Base-by-base conservation (phyloP, 768 basidiomycete species). In the Chalciporus piperatus region DNA sequence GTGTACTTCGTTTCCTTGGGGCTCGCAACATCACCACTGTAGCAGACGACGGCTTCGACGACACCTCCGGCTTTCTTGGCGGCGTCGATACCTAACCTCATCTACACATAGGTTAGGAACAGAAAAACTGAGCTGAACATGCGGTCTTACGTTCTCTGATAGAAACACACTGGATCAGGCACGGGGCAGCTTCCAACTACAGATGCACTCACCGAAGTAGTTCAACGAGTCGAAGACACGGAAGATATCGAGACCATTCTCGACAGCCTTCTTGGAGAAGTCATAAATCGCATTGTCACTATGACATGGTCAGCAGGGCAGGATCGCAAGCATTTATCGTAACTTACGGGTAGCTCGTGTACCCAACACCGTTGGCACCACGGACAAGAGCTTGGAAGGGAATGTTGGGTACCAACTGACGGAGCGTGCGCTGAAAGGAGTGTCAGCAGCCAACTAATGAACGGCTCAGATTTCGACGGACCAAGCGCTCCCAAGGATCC, bases 61-160 rank as follows among this genome's bases (percentile, higher is more conserved):
- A 99, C 97, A 78, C 97, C 97, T 51, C 97, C 97, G 28, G 97
- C 97, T 72, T 97, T 97, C 84, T 98, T 99, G 52, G 97, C 97
- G 37, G 97, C 97, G 66, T 99, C 97, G 61, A 99, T 98, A 67
- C 97, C 97, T 60, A 99, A 84, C 71, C 81, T 87, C 91, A 99
- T 91, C 89, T 98, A 58, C 45, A 54, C 50, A 30, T 46, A 37
- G 45, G 55, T 67, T 23, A 63, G 57, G 19, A 59, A 23, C 38
- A 19, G 13, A n/a, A 28, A 6, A 35, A 47, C 25, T 12, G 16
- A 47, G 17, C 38, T 30, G 41, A 13, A 52, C 19, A 6, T 28
- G 22, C 19, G 33, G 30, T n/a, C 82, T 62, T 57, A 88, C 89
- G 62, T 92, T 92, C 50, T 91, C 89, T 91, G 59, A 45, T 47